phyloP scores from a whole-genome alignment of 2,329 filamentous ascomycete genomes.

The Pseudogymnoascus sp. region DNA sequence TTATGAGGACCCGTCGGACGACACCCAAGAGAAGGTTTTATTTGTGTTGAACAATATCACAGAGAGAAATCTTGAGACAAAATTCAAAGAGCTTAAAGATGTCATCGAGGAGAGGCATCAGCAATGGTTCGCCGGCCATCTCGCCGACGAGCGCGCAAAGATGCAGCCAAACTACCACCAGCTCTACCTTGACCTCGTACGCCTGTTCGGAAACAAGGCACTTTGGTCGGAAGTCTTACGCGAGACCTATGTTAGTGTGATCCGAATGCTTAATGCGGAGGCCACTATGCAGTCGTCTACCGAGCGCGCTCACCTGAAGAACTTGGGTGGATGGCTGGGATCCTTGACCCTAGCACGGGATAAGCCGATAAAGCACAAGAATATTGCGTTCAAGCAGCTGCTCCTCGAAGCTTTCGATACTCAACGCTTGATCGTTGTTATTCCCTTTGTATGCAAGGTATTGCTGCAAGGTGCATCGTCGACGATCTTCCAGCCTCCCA shows the following conservation, averaged over 20 bases:
- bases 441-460: conserved; percentile 97
- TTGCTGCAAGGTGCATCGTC: conserved; percentile 78
- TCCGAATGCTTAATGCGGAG: conserved; percentile 85
- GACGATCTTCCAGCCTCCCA: conserved; percentile 85
- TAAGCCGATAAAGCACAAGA: conserved; percentile 91
- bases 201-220: conserved; percentile 68
- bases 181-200: conserved; percentile 84
- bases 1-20: conserved; percentile 77
- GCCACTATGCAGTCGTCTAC: conserved; percentile 74
- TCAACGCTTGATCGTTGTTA: conserved; percentile 83
- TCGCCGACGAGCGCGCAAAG: conserved; percentile 94
- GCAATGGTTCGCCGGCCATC: conserved; percentile 92
- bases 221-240: conserved; percentile 86
- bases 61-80: conserved; percentile 75
- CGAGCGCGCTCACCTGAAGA: conserved; percentile 85
- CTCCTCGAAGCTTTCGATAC: conserved; percentile 91
- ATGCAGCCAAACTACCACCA: conserved; percentile 95
- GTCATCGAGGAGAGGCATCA: conserved; percentile 75
- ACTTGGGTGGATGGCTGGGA: conserved; percentile 88
- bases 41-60: conserved; percentile 97
- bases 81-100: conserved; percentile 74
- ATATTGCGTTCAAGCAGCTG: conserved; percentile 94
- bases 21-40: conserved; percentile 85
- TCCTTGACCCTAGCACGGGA: conserved; percentile 88
- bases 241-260: conserved; percentile 83